Evolutionary conservation across 495 filamentous ascomycete genomes (phyloP), one percentile per base, ranked within the genome.

Genomic region (Gamarada debralockiae): DNA sequence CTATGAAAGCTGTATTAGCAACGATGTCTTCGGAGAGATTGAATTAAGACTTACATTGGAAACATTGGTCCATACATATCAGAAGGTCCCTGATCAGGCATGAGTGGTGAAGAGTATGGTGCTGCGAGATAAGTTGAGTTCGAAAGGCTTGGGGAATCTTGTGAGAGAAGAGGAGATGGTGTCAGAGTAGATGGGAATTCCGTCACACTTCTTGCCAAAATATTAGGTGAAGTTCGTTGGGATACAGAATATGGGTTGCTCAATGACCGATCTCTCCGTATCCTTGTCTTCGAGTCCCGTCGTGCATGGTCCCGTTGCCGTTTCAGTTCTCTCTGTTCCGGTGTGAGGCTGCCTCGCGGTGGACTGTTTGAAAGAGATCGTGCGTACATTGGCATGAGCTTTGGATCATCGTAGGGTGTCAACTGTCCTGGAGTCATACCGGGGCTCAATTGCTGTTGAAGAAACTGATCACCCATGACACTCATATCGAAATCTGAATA

Each of bases 241-340:
- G 62, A 62, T 9, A 54, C 42, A 39, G 50, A 45, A 29, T 62
- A 62, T 25, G 62, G 43, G 27, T 60, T 60, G 52, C 62, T 65
- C 10, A 50, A n/a, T 18, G 62, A 65, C 17, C 62, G 27, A 13
- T 65, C 60, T 37, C 62, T 55, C 43, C 62, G 59, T 3, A 60
- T 45, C 41, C 53, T 24, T 1, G 48, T 57, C 54, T 65, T 65
- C 2, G 59, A 58, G 47, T 59, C 54, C 42, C 62, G 27, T 39
- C 62, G 55, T 18, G 55, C 59, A 38, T 45, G 47, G 34, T 65
- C 62, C 5, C 57, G 55, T 44, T 65, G 62, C 0, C 62, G 27
- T 37, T 65, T 65, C 34, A 61, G 39, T 22, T 65, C 62, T 37
- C 62, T 48, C 40, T 65, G 62, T 31, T 65, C 62, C 21, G 62